Conservation (phyloP, 495 filamentous ascomycete species). For the Astrothelium macrocarpum region DNA sequence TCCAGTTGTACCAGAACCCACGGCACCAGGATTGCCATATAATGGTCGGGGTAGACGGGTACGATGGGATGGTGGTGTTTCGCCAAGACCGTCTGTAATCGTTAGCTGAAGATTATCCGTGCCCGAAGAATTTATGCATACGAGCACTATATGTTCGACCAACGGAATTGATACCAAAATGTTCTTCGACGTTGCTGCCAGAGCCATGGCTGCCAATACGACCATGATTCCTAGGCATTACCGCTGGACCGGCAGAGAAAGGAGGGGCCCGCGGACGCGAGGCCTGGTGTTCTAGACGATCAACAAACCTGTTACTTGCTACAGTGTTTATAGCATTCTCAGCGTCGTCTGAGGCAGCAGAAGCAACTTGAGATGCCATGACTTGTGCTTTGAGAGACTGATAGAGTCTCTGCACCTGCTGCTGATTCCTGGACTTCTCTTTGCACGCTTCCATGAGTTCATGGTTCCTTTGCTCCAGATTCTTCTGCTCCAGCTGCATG, state of each 20-base stretch:
- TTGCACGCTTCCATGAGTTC: constrained; percentile 59
- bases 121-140: background rate
- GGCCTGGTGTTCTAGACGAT: constrained; percentile 17
- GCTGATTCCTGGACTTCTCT: constrained; percentile 67
- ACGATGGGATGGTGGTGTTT: constrained; percentile 17
- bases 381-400: constrained; percentile 68
- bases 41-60: constrained; percentile 15
- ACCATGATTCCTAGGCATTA: constrained; percentile 38
- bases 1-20: constrained; percentile 9
- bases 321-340: constrained; percentile 43
- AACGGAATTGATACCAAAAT: constrained; percentile 9
- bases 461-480: constrained; percentile 63
- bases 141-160: background rate
- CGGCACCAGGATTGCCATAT: background rate
- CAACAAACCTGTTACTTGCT: constrained; percentile 18
- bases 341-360: constrained; percentile 59
- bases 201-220: constrained; percentile 43
- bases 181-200: constrained; percentile 21
- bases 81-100: constrained; percentile 14
- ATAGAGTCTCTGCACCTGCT: constrained; percentile 75
- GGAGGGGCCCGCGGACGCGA: constrained; percentile 14
- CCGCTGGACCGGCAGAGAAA: constrained; percentile 31
- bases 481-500: constrained; percentile 56
- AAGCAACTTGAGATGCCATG: constrained; percentile 57
- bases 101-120: background rate